Evolutionary conservation across 768 basidiomycete species (phyloP), one percentile per base, ranked within the genome.

Genomic region (Phanerochaete carnosa): DNA sequence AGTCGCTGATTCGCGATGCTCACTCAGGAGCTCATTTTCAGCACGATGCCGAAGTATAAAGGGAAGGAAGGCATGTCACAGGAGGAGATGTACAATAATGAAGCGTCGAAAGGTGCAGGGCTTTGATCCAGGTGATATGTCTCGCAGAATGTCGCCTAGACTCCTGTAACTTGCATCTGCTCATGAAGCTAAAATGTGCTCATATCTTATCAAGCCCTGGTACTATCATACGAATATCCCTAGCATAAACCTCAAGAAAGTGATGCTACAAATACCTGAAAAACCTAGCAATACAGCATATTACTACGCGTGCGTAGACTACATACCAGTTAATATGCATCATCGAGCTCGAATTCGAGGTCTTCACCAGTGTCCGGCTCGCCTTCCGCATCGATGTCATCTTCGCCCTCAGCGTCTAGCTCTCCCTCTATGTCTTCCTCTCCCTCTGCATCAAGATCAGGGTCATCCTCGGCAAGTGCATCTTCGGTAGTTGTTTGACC

Each of bases 371-470:
- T 35, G 57, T 73, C 74, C 8, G 67, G 66, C 59, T 74, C 73
- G 13, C 71, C 73, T 51, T 73, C 73, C 23, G 70, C 72, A 29
- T 74, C 74, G 33, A 63, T 29, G 47, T 75, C 74, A 5, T 64
- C 67, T 39, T 72, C 70, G 16, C 66, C 72, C 53, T 73, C 73
- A 23, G 67, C 72, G 75, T 70, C 71, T 58, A 76, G 78, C 63
- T 81, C 79, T 55, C 78, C 75, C 71, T 70, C 81, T 58, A 70
- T 77, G 13, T 75, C 73, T 16, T 67, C 75, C 33, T 64, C 55
- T 22, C 50, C 64, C 37, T 62, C 58, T 4, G 55, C 70, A 32
- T 63, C 69, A 16, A 64, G 67, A 30, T 68, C 73, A 19, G 22
- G 15, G n/a, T 33, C 51, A 16, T 32, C 51, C 13, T 32, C 30